Base-by-base conservation (phyloP, 176 grass and related monocot genomes). In the Oryza longistaminata region DNA sequence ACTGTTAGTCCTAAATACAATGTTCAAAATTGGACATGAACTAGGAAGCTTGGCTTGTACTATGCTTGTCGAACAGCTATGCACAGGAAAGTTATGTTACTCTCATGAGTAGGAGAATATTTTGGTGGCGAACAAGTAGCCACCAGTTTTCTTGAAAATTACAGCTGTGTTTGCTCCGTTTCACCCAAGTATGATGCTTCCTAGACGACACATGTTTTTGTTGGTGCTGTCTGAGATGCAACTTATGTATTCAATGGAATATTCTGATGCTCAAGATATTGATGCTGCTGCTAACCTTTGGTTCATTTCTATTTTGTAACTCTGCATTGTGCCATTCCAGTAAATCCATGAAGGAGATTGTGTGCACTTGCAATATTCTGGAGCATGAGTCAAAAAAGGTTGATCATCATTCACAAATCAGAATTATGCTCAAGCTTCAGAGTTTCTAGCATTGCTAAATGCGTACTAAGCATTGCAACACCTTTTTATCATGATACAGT, bases 1-100 rank as follows among this genome's bases (percentile, higher is more conserved):
- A 15, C 77, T 98, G 69, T 66, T 95, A 55, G 77, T 98, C 70
- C 53, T 95, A 33, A 87, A 78, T 84, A 74, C 82, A 85, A 89
- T 91, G 91, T 87, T 90, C 79, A 89, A 92, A 77, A 85, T 92
- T 84, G 89, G 96, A 77, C 89, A 85, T 78, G 9, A 65, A 81
- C 64, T 92, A 44, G 64, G 85, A 73, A 83, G 13, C 26, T 53
- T 65, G 14, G 39, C 77, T 64, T 95, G 91, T 33, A 83, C 68
- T 64, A 80, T 81, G 68, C 81, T 95, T 62, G 66, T 92, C 60
- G 74, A 90, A 70, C 81, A 93, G 67, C 90, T 95, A 13, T 98
- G 91, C 64, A 68, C 76, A 45, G 48, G 5, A 6, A 52, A 79
- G 75, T 53, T 74, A 12, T 73, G 70, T 67, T 87, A 58, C 83